Base-by-base conservation (phyloP, 257 asterid genomes). In the Hygrophila difformis region DNA sequence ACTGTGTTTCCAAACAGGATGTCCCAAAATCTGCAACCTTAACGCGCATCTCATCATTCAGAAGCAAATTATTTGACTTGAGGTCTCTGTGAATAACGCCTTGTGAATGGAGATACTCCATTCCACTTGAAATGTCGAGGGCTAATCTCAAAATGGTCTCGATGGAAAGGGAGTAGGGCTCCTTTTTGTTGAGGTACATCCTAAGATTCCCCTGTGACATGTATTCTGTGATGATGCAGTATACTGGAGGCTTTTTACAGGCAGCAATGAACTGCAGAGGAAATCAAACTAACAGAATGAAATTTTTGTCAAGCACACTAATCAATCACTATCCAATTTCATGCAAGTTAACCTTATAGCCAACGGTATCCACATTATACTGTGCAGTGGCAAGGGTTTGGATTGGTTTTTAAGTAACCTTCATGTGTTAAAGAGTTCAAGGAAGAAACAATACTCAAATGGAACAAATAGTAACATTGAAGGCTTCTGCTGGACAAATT, bases 41-140 rank as follows among this genome's bases (percentile, higher is more conserved):
- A 6, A 89, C 83, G 0, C 75, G 80, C 78, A 81, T 84, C 52
- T 89, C 83, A 18, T 77, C 87, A 16, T 75, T 72, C 14, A 89
- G 56, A 11, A 89, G 91, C 66, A 89, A 57, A 56, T 89, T 81
- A 63, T 81, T 88, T 6, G 94, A 88, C 34, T 89, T 85, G 42
- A 89, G 96, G 64, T 89, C 97, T 55, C 93, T 57, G 59, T 89
- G 97, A 16, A 89, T 77, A 29, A 89, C 78, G 1, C 97, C 97
- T 24, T 82, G 93, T 1, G 93, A 76, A 43, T 89, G 96, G 10
- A 89, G 79, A 37, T 89, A 82, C 51, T 64, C 87, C 93, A 88
- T 79, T 26, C 94, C 96, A 1, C 85, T 70, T 24, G 31, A 29
- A 71, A 80, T 75, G 42, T 89, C 96, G 0, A 89, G 77, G 54